These are phyloP conservation scores for Dioscorea alata DNA, from an alignment of 106 monocot genomes.

Conservation along the genomic window DNA sequence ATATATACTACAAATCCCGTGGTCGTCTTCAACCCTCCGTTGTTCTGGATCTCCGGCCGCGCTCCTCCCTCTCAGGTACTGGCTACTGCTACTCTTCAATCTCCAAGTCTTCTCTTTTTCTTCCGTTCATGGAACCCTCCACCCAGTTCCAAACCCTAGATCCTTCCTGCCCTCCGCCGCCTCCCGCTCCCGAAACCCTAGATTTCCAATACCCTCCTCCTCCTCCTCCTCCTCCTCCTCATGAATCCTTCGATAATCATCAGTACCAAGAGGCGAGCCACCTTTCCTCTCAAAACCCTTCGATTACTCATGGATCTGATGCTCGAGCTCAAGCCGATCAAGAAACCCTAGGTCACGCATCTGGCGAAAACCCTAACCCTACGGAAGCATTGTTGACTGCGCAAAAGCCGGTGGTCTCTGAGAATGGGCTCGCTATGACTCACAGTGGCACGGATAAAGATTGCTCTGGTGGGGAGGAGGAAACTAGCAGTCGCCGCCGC, in stretches of 20 bases:
- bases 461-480: constrained; percentile 71
- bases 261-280: too few species aligned
- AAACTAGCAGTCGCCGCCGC: constrained; percentile 53
- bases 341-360: constrained; percentile 19
- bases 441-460: constrained; percentile 55
- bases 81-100: too few species aligned
- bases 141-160: not conserved
- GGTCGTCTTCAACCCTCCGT: too few species aligned
- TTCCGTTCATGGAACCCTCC: too few species aligned
- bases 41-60: too few species aligned
- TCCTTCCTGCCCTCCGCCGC: too few species aligned
- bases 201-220: constrained; percentile 3
- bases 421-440: constrained; percentile 14
- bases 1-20: too few species aligned
- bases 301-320: too few species aligned
- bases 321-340: not conserved
- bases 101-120: too few species aligned
- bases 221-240: constrained; percentile 4
- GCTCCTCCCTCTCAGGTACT: too few species aligned
- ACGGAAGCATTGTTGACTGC: not conserved
- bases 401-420: constrained; percentile 16
- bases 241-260: not conserved
- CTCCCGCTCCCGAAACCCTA: constrained; percentile 22
- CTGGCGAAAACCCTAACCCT: not conserved
- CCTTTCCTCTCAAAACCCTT: too few species aligned